Evolutionary conservation across 2,329 filamentous ascomycete species (phyloP), one percentile per base, ranked within the genome.

Genomic region (Paecilomyces fulvus): DNA sequence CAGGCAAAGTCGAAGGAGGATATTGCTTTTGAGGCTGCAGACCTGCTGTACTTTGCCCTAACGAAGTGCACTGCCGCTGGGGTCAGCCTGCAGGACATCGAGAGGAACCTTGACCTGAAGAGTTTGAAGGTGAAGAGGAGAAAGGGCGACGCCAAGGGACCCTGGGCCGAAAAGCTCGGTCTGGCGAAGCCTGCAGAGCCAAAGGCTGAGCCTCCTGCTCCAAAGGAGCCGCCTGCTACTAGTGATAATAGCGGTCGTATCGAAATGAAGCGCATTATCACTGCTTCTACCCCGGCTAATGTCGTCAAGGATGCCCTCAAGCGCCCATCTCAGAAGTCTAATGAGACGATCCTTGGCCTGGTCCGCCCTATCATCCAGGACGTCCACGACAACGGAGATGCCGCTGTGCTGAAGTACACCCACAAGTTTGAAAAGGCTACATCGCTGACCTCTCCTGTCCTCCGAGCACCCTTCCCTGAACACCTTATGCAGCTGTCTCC

Each of bases 381-480:
- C 51, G 88, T 99, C 55, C 88, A 86, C 56, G 80, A 83, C 49
- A 84, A 89, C 31, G 94, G 94, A 54, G 94, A 99, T 74, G 87
- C 87, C 65, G 92, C 90, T 2, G 80, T 99, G 23, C 81, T 99
- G 49, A 87, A 89, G 53, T 97, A 96, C 73, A 97, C 94, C 1
- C 92, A 96, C 81, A 96, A 95, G 73, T 99, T 99, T 64, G 94
- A 99, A 70, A 96, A 92, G 77, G 94, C 92, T 0, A 95, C 90
- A 0, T 92, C 89, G 2, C 79, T 99, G 58, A 94, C 84, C 12
- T 92, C 91, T 0, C 90, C 92, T 0, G 91, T 99, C 12, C 79
- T 99, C 60, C 88, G 85, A 67, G 92, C 94, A 0, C 94, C 94
- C 0, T 99, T 96, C 78, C 86, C 90, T 0, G 75, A 86, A 62